Percentiles rank a stretch among this genome's conserved stretches.
phyloP scores from a whole-genome alignment of 306 rosid genomes.

The Morella rubra region DNA sequence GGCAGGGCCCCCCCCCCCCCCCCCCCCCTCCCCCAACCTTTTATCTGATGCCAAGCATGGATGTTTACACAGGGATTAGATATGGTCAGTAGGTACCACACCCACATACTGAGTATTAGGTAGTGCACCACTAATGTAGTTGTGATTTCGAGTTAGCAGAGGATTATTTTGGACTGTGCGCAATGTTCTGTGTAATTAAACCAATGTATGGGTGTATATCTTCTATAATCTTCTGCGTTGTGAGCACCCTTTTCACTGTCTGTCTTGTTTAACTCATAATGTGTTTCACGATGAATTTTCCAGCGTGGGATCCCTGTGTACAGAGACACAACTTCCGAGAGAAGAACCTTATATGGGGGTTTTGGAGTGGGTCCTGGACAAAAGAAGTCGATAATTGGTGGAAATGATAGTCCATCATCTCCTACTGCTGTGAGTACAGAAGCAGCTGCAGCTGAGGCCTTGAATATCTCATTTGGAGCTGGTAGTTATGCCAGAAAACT shows the following conservation, averaged over 20 bases:
- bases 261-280: conserved; percentile 14
- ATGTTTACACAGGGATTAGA: background rate
- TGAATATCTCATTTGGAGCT: conserved; percentile 71
- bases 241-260: conserved; percentile 1
- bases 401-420: conserved; percentile 38
- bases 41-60: background rate
- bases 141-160: conserved; percentile 29
- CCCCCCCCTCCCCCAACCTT: too few species aligned
- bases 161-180: background rate
- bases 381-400: conserved; percentile 36
- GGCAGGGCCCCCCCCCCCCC: too few species aligned
- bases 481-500: conserved; percentile 79
- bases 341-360: conserved; percentile 80
- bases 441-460: conserved; percentile 68
- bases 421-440: conserved; percentile 35
- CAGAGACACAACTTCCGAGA: conserved; percentile 88
- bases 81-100: background rate
- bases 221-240: background rate
- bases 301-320: conserved; percentile 53
- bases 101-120: background rate
- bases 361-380: conserved; percentile 88
- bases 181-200: background rate
- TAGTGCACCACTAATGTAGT: background rate
- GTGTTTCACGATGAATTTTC: conserved; percentile 19
- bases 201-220: background rate